Conservation (phyloP, 2,329 filamentous ascomycete species). For the Fusarium sp. region DNA sequence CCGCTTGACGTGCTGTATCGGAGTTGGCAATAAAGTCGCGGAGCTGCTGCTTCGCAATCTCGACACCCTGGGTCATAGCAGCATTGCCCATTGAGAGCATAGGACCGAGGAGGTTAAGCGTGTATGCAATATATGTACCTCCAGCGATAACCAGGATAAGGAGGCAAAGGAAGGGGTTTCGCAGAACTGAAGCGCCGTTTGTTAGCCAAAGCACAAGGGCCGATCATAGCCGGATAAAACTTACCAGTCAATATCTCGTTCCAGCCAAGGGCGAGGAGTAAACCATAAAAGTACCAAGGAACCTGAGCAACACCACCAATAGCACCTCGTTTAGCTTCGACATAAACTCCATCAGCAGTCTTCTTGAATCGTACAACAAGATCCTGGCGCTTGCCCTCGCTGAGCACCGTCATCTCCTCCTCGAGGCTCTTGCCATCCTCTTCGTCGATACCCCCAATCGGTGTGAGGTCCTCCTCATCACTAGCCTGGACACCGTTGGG, state of each 20-base stretch:
- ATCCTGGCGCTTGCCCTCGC: constrained; percentile 89
- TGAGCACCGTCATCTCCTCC: constrained; percentile 95
- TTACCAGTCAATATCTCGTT: constrained; percentile 95
- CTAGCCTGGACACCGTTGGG: constrained; percentile 77
- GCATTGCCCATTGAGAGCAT: constrained; percentile 96
- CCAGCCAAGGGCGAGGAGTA: constrained; percentile 94
- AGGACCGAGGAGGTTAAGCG: constrained; percentile 92
- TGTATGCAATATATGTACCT: constrained; percentile 88
- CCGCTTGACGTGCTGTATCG: constrained; percentile 84
- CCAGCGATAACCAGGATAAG: constrained; percentile 79
- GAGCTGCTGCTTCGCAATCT: constrained; percentile 90
- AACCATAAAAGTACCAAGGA: constrained; percentile 90
- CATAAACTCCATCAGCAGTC: constrained; percentile 95
- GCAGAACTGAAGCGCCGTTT: constrained; percentile 69
- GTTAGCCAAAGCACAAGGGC: constrained; percentile 10
- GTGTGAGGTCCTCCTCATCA: constrained; percentile 87
- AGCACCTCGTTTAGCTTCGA: constrained; percentile 95
- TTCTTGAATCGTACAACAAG: constrained; percentile 97
- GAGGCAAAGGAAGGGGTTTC: constrained; percentile 92
- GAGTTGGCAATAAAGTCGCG: constrained; percentile 88
- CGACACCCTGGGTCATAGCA: constrained; percentile 82
- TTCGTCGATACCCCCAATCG: constrained; percentile 93
- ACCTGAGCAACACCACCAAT: constrained; percentile 95
- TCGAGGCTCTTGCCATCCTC: constrained; percentile 94
- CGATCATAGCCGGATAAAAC: constrained; percentile 42